phyloP scores from a whole-genome alignment of 2,329 filamentous ascomycete species.

The Fusarium miscanthi region DNA sequence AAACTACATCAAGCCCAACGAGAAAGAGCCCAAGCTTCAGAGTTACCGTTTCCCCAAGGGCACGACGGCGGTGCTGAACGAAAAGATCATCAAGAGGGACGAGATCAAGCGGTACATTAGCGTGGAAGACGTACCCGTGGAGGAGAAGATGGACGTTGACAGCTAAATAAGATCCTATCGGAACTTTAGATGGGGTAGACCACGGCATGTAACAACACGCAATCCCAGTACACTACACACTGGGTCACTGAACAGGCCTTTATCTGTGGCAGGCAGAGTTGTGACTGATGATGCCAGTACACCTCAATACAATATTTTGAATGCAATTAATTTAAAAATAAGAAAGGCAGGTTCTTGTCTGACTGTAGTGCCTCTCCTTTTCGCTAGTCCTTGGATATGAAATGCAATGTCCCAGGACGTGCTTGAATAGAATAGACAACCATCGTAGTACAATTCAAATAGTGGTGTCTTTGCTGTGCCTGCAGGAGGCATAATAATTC shows the following conservation, averaged over 20 bases:
- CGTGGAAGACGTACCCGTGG: slow-evolving; percentile 83
- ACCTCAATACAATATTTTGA: slow-evolving; percentile 20
- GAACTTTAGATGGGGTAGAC: slow-evolving; percentile 27
- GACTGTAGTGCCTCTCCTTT: not conserved
- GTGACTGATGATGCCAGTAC: slow-evolving; percentile 10
- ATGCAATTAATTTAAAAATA: slow-evolving; percentile 3
- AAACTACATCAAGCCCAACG: slow-evolving; percentile 93
- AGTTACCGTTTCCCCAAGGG: slow-evolving; percentile 92
- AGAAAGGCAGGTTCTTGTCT: not conserved
- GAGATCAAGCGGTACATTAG: slow-evolving; percentile 95
- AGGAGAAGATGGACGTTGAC: slow-evolving; percentile 77
- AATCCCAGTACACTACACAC: slow-evolving; percentile 34
- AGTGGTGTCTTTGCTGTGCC: slow-evolving; percentile 11
- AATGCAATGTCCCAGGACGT: slow-evolving; percentile 26
- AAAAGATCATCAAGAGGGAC: slow-evolving; percentile 94
- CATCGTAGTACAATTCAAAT: slow-evolving; percentile 6
- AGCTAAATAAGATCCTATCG: slow-evolving; percentile 51
- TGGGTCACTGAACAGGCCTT: slow-evolving; percentile 28
- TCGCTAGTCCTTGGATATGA: slow-evolving; percentile 16
- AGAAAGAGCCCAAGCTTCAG: slow-evolving; percentile 88
- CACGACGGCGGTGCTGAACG: slow-evolving; percentile 94
- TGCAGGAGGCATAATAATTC: slow-evolving; percentile 13
- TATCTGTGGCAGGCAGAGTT: slow-evolving; percentile 5
- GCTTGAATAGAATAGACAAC: slow-evolving; percentile 25
- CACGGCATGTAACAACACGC: slow-evolving; percentile 44